phyloP scores from a whole-genome alignment of 495 filamentous ascomycete species.

The Venustampulla echinocandica region DNA sequence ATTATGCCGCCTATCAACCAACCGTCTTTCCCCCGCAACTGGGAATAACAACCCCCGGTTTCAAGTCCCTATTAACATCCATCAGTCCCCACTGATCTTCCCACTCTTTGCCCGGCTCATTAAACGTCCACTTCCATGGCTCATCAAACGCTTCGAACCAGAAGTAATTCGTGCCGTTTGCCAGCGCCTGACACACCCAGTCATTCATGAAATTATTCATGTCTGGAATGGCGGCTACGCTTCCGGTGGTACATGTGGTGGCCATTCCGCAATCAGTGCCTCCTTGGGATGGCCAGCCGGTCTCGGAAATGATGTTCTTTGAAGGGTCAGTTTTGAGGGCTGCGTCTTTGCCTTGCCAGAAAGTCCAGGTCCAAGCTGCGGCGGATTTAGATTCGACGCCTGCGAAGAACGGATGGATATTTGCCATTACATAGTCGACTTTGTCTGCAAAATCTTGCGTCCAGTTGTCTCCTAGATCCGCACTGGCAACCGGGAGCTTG shows the following conservation, averaged over 20 bases:
- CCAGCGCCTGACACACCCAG: conserved; percentile 74
- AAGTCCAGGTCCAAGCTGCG: conserved; percentile 73
- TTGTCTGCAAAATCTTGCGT: conserved; percentile 51
- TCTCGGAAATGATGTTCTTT: conserved; percentile 73
- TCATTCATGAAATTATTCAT: conserved; percentile 81
- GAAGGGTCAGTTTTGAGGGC: conserved; percentile 49
- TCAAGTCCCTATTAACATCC: conserved; percentile 78
- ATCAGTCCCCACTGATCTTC: conserved; percentile 96
- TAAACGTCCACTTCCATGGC: conserved; percentile 79
- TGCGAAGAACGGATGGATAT: conserved; percentile 95
- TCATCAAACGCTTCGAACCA: conserved; percentile 97
- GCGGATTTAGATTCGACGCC: conserved; percentile 62
- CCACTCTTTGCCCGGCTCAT: conserved; percentile 66
- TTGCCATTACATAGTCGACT: conserved; percentile 89
- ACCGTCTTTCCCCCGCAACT: conserved; percentile 74
- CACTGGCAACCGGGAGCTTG: conserved; percentile 72
- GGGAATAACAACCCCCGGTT: conserved; percentile 77
- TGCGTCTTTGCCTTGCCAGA: conserved; percentile 65
- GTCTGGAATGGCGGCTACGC: conserved; percentile 70
- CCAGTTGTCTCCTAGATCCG: conserved; percentile 90
- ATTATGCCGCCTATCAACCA: conserved; percentile 1
- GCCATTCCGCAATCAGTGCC: conserved; percentile 66
- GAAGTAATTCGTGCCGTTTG: conserved; percentile 82
- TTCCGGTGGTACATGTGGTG: conserved; percentile 48
- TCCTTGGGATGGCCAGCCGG: conserved; percentile 84